Conservation (phyloP, 2,329 filamentous ascomycete genomes). For the Metarhizium album region DNA sequence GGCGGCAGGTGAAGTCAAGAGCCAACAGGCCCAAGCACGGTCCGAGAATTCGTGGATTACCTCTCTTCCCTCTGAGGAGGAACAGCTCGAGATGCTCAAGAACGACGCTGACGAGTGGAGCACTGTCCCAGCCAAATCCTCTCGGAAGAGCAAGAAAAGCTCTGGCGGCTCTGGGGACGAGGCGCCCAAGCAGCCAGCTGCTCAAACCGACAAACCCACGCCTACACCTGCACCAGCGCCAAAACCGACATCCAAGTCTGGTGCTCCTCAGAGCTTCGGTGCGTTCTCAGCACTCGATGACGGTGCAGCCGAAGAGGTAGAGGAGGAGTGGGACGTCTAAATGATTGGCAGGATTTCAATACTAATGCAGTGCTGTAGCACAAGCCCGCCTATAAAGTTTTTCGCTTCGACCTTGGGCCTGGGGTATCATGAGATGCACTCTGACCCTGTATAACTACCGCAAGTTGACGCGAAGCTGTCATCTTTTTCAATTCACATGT, state of each 20-base stretch:
- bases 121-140: slow-evolving; percentile 41
- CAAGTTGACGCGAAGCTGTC: not conserved
- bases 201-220: slow-evolving; percentile 21
- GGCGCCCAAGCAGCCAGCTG: slow-evolving; percentile 16
- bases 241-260: slow-evolving; percentile 20
- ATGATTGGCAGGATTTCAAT: not conserved
- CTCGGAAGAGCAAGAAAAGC: slow-evolving; percentile 33
- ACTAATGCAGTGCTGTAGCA: not conserved
- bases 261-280: slow-evolving; percentile 26
- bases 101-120: slow-evolving; percentile 45
- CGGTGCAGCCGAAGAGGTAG: slow-evolving; percentile 29
- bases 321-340: slow-evolving; percentile 44
- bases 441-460: slow-evolving; percentile 4
- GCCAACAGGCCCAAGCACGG: slow-evolving; percentile 20
- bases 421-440: not conserved
- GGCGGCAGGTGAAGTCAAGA: slow-evolving; percentile 18
- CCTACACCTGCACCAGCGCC: slow-evolving; percentile 13
- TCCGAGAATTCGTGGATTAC: slow-evolving; percentile 35
- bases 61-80: slow-evolving; percentile 48
- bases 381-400: not conserved
- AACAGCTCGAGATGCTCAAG: slow-evolving; percentile 48
- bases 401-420: not conserved
- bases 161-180: slow-evolving; percentile 26
- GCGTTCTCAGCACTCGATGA: slow-evolving; percentile 40
- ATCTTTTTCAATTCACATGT: not conserved